These are phyloP conservation scores for Penicillium sp. DNA, from an alignment of 2,329 filamentous ascomycete species.

Conservation along the genomic window DNA sequence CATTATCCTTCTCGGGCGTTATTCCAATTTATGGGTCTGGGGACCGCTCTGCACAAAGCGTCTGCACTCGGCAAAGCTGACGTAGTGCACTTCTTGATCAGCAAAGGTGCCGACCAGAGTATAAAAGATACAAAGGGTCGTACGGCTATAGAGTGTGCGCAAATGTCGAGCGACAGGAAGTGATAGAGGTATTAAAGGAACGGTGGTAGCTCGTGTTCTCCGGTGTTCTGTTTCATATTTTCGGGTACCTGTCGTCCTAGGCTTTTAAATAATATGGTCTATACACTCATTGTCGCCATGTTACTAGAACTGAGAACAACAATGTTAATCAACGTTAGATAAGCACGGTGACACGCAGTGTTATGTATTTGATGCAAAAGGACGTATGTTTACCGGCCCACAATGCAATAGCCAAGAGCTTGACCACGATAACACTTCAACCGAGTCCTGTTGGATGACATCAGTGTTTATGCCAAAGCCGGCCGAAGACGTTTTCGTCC, in stretches of 20 bases:
- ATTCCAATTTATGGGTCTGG: slow-evolving; percentile 21
- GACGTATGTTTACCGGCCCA: neutral
- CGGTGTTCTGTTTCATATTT: neutral
- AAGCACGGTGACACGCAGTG: neutral
- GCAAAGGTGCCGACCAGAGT: slow-evolving; percentile 17
- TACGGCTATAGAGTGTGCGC: slow-evolving; percentile 20
- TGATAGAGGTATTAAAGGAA: neutral
- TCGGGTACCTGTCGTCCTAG: neutral
- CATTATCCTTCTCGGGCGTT: slow-evolving; percentile 19
- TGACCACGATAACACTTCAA: slow-evolving; percentile 1
- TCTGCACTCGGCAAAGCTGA: slow-evolving; percentile 19
- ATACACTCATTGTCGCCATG: neutral
- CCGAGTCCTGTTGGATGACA: neutral
- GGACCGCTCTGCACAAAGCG: slow-evolving; percentile 26
- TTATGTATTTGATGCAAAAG: neutral
- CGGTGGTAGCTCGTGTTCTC: neutral
- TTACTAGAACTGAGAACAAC: neutral
- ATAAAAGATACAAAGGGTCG: slow-evolving; percentile 21
- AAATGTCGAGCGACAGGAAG: slow-evolving; percentile 11
- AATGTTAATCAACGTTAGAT: neutral
- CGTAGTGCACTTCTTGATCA: slow-evolving; percentile 19
- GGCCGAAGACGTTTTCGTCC: neutral
- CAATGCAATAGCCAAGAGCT: neutral
- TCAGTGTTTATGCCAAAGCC: neutral
- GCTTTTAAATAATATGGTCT: neutral